Percentiles rank a stretch among this genome's conserved stretches.
Conservation (phyloP, 2,329 filamentous ascomycete species). For the Fusarium anguioides region DNA sequence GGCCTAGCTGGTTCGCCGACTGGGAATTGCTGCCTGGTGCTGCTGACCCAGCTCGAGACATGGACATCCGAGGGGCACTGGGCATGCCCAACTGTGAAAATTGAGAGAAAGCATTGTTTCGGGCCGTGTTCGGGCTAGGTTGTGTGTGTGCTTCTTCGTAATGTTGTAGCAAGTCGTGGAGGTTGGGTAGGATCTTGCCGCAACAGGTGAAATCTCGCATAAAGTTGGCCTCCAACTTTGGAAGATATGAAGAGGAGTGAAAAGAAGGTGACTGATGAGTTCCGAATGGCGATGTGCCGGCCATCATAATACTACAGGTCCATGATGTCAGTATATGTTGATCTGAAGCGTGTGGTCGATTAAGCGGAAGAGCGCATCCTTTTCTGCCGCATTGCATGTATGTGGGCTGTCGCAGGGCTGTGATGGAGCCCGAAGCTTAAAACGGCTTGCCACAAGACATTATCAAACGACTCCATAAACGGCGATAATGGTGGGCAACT, state of each 20-base stretch:
- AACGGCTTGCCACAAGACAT: slow-evolving; percentile 39
- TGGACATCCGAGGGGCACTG: slow-evolving; percentile 49
- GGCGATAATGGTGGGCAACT: background rate
- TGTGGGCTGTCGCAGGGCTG: slow-evolving; percentile 27
- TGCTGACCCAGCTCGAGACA: slow-evolving; percentile 48
- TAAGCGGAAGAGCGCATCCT: slow-evolving; percentile 10
- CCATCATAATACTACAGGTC: slow-evolving; percentile 84
- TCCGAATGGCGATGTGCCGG: slow-evolving; percentile 89
- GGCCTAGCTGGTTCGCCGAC: slow-evolving; percentile 48
- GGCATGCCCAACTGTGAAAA: slow-evolving; percentile 52
- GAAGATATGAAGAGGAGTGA: slow-evolving; percentile 95
- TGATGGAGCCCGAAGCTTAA: slow-evolving; percentile 33
- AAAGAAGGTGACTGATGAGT: slow-evolving; percentile 91
- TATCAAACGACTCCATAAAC: slow-evolving; percentile 14
- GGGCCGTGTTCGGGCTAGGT: slow-evolving; percentile 60
- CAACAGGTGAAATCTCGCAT: slow-evolving; percentile 98
- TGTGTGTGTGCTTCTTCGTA: slow-evolving; percentile 95
- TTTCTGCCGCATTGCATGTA: slow-evolving; percentile 21
- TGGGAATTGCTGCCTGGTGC: slow-evolving; percentile 47
- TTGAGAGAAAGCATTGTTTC: slow-evolving; percentile 56
- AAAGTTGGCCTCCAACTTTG: slow-evolving; percentile 96
- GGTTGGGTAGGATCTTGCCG: slow-evolving; percentile 85
- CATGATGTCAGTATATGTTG: slow-evolving; percentile 38
- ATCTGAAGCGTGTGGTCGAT: slow-evolving; percentile 12
- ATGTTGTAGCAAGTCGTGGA: slow-evolving; percentile 95